Conservation (phyloP, 352 stramenopile genomes). For the Phytophthora quininea region DNA sequence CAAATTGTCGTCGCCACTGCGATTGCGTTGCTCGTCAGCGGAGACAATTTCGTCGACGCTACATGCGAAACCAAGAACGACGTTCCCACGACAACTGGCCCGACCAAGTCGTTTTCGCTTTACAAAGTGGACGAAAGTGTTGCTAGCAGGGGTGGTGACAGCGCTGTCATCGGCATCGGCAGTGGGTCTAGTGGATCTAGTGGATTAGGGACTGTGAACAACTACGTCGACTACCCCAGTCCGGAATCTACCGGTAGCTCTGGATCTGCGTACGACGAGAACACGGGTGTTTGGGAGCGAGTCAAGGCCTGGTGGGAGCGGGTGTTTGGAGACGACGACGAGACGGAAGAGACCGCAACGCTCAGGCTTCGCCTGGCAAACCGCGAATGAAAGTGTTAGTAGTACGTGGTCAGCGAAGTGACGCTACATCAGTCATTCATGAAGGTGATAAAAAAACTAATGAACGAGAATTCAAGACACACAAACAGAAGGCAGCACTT, state of each 20-base stretch:
- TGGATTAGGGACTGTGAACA: neutral
- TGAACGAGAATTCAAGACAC: too few relatives aligned
- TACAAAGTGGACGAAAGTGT: neutral
- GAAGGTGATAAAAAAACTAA: too few relatives aligned
- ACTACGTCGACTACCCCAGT: neutral
- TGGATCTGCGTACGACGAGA: neutral
- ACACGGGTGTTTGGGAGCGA: neutral
- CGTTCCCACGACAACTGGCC: neutral
- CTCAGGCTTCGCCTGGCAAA: neutral
- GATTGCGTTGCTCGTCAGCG: neutral
- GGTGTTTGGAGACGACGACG: neutral
- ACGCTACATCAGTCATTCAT: too few relatives aligned
- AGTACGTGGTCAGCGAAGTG: too few relatives aligned
- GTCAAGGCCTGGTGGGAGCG: neutral
- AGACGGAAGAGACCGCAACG: neutral
- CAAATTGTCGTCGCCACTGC: neutral
- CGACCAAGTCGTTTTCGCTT: neutral
- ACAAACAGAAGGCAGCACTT: too few relatives aligned
- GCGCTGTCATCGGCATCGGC: neutral
- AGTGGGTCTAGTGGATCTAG: neutral
- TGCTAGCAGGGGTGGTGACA: too few relatives aligned
- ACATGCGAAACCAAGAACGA: neutral
- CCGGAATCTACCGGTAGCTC: neutral
- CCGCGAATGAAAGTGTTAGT: neutral
- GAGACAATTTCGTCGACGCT: neutral